A percentile compares a stretch with the other conserved stretches of the same genome.
Conservation (phyloP, 1,284 basidiomycete species). For the Trichosporon sp. region DNA sequence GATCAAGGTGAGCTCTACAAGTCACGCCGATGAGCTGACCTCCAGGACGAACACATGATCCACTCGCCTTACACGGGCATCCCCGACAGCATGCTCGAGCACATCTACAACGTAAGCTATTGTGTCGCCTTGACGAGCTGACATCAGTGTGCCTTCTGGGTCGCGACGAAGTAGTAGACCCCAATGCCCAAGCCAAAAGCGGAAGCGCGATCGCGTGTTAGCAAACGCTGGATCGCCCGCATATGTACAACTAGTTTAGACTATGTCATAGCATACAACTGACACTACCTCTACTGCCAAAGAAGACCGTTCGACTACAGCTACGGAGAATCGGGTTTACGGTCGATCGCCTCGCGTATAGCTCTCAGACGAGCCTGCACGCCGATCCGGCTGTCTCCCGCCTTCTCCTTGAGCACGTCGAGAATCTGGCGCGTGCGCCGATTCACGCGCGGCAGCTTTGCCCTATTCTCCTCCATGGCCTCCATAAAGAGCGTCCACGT, state of each 20-base stretch:
- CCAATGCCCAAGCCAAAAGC: background rate
- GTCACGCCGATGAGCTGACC: background rate
- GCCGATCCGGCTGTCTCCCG: constrained; percentile 48
- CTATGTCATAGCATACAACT: background rate
- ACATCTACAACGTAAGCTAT: constrained; percentile 70
- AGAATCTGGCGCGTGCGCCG: constrained; percentile 39
- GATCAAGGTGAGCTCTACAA: constrained; percentile 65
- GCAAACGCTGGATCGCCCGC: background rate
- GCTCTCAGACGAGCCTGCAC: constrained; percentile 45
- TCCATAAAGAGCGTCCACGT: constrained; percentile 48
- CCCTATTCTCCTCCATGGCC: constrained; percentile 35
- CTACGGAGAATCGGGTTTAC: background rate
- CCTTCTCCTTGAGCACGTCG: constrained; percentile 39
- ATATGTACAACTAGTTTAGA: background rate
- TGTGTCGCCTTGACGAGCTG: background rate
- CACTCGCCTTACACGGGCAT: constrained; percentile 87
- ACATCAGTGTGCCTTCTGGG: constrained; percentile 71
- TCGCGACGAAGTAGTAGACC: constrained; percentile 65
- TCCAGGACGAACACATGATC: constrained; percentile 75
- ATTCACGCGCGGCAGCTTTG: constrained; percentile 35
- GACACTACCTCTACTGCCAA: background rate
- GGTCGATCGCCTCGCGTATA: constrained; percentile 39
- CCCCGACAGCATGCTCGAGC: constrained; percentile 78
- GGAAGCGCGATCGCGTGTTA: background rate
- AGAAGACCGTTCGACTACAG: background rate